phyloP scores from a whole-genome alignment of 495 filamentous ascomycete species.

The Usnea hakonensis region DNA sequence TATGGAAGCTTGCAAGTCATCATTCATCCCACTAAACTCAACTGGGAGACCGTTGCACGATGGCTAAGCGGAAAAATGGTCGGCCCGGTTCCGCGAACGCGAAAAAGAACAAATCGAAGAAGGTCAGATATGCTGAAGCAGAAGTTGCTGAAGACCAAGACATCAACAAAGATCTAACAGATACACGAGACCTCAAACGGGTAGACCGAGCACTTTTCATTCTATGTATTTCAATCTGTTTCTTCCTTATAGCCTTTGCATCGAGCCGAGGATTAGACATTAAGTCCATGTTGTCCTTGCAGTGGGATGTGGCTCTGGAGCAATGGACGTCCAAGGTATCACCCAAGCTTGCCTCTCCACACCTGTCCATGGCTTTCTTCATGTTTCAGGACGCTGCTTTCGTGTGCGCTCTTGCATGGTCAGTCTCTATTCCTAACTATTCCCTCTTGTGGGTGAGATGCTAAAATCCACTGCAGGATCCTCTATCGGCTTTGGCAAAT shows the following conservation, averaged over 20 bases:
- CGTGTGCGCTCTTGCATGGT: constrained; percentile 46
- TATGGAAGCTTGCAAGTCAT: background rate
- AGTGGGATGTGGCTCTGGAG: constrained; percentile 1
- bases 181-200: background rate
- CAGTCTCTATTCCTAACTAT: constrained; percentile 19
- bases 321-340: background rate
- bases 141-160: background rate
- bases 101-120: background rate
- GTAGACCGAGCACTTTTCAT: background rate
- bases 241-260: background rate
- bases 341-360: constrained; percentile 7
- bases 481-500: constrained; percentile 76
- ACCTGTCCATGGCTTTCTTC: constrained; percentile 28
- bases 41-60: background rate
- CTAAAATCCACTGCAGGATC: constrained; percentile 48
- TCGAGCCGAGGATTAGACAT: background rate
- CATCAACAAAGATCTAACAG: background rate
- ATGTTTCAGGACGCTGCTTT: constrained; percentile 44
- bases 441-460: background rate
- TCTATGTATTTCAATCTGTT: background rate
- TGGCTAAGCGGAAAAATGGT: background rate
- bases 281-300: constrained; percentile 7
- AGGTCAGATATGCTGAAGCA: background rate
- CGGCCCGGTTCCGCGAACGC: background rate
- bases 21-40: background rate